phyloP scores from a whole-genome alignment of 164 flowering plant species.

The Protea cynaroides region DNA sequence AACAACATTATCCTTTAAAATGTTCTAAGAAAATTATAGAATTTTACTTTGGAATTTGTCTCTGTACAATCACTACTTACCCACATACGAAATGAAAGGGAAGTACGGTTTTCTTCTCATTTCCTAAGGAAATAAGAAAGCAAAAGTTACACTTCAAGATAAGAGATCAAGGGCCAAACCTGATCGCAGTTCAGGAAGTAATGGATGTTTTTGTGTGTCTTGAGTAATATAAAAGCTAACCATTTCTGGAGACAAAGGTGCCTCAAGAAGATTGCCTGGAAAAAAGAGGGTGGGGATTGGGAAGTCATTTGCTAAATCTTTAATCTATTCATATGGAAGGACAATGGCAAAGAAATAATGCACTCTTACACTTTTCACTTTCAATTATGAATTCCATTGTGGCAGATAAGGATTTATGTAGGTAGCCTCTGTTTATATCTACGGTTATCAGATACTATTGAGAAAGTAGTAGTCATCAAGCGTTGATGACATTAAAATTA shows the following conservation, averaged over 20 bases:
- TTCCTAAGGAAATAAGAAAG: too few relatives aligned
- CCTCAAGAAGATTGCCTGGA: conserved; percentile 53
- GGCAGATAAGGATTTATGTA: conserved; percentile 69
- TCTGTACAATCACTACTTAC: too few relatives aligned
- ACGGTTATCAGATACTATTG: conserved; percentile 78
- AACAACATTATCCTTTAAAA: too few relatives aligned
- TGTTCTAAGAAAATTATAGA: too few relatives aligned
- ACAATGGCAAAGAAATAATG: neutral
- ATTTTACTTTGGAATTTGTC: too few relatives aligned
- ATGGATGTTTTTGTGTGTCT: conserved; percentile 84
- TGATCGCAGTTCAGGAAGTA: conserved; percentile 73
- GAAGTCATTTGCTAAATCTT: neutral
- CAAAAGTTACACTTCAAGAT: neutral
- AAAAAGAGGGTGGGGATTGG: conserved; percentile 1
- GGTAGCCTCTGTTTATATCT: conserved; percentile 74
- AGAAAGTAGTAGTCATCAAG: conserved; percentile 24
- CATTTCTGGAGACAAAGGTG: conserved; percentile 64
- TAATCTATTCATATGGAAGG: neutral
- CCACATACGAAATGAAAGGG: too few relatives aligned
- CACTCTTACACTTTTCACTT: conserved; percentile 56
- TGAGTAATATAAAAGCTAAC: conserved; percentile 84
- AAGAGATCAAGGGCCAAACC: conserved; percentile 31
- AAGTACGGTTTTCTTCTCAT: too few relatives aligned
- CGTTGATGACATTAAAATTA: neutral
- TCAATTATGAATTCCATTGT: conserved; percentile 82